Evolutionary conservation across 495 filamentous ascomycete species (phyloP).

Genomic region (Terfezia claveryi): DNA sequence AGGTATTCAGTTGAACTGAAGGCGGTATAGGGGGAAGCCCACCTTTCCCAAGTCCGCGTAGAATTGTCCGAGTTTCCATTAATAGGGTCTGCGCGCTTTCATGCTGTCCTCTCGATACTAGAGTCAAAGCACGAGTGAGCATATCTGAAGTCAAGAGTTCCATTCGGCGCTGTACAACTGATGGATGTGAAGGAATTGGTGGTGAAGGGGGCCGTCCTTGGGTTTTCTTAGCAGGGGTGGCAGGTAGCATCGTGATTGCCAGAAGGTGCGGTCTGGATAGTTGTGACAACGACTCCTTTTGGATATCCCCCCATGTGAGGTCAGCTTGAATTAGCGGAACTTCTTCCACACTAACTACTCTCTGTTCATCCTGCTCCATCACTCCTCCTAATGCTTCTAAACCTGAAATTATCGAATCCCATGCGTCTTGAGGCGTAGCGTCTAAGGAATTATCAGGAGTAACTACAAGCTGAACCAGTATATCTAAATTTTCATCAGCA

Average conservation of each 20-base stretch:
- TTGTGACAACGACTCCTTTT: constrained; percentile 73
- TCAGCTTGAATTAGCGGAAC: constrained; percentile 91
- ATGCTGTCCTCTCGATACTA: constrained; percentile 77
- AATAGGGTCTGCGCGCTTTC: constrained; percentile 82
- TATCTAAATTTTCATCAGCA: constrained; percentile 29
- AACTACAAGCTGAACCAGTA: constrained; percentile 88
- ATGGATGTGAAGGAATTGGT: constrained; percentile 85
- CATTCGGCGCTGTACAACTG: constrained; percentile 92
- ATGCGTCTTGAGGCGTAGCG: constrained; percentile 71
- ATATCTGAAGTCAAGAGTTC: constrained; percentile 96
- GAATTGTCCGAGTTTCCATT: constrained; percentile 79
- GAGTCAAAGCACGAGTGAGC: constrained; percentile 75
- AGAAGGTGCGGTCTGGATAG: constrained; percentile 73
- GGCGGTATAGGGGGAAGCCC: constrained; percentile 79
- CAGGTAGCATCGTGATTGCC: constrained; percentile 96
- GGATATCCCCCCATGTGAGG: constrained; percentile 78
- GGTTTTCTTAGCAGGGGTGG: constrained; percentile 37
- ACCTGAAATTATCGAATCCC: constrained; percentile 92
- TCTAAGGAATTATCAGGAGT: constrained; percentile 73
- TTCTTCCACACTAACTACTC: constrained; percentile 74
- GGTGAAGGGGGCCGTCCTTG: constrained; percentile 42
- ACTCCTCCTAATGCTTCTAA: constrained; percentile 88
- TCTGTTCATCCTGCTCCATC: constrained; percentile 65
- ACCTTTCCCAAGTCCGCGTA: constrained; percentile 89
- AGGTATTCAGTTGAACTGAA: constrained; percentile 28